Evolutionary conservation across 2,329 filamentous ascomycete genomes (phyloP), one percentile per base, ranked within the genome.

Genomic region (Macrophomina phaseolina): DNA sequence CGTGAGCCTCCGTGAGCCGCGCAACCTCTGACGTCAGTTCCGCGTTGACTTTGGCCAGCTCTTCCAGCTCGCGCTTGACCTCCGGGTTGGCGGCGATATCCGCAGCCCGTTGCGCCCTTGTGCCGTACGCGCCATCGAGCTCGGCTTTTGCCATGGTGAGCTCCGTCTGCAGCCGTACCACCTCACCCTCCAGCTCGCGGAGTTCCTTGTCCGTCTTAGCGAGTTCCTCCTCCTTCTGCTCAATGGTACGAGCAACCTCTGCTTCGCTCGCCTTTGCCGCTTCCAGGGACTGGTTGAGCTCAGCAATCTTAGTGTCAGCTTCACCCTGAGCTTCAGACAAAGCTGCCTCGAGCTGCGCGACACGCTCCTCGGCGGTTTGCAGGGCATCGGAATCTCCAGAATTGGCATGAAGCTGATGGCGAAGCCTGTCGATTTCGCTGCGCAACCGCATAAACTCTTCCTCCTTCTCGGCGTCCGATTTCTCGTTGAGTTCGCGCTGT

Each of bases 91-190:
- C 81, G 9, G 86, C 86, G 11, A 85, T 85, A 74, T 90, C 88
- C n/a, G 88, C 89, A 12, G 89, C 88, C 38, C 90, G 86, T 75
- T 91, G 84, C 9, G 88, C 86, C 62, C 89, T 84, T n/a, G 85
- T 87, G 48, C 95, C 95, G 75, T 98, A 97, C 75, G 97, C 96
- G 69, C 93, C 93, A 73, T 97, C 95, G 32, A 98, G 91, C 78
- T 98, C 94, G 64, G 94, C 92, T 74, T 89, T 88, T 32, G 91
- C 93, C 71, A 98, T 90, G n/a, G 94, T 96, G 49, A 98, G 86
- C 81, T 98, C 90, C 2, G 89, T 91, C 42, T 88, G 89, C 5
- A 90, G 81, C 63, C 87, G 83, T 3, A 90, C 88, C 61, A 91
- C 83, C 72, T 91, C 87, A 65, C 85, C 82, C 74, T 90, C 89